Evolutionary conservation across 192 early-diverging fungal species (phyloP), one percentile per base, ranked within the genome.

Genomic region (Gonapodya prolifera): DNA sequence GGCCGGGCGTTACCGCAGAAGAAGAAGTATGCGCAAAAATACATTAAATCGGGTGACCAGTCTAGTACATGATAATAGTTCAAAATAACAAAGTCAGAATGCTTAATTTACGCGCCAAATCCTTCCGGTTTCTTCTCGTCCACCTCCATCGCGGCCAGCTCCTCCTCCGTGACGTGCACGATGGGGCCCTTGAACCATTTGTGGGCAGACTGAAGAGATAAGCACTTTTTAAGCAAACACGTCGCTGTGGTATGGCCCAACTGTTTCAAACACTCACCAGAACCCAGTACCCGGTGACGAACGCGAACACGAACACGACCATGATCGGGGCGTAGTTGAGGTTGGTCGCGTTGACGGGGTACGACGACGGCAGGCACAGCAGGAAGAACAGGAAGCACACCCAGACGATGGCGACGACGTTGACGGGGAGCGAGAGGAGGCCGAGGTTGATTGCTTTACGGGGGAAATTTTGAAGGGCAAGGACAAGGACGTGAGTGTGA

Each of bases 161-260:
- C 45, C 45, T 69, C 45, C 45, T 69, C 45, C 45, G 45, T 16
- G 13, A 69, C 45, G 8, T 69, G 45, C 13, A n/a, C 8, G 45
- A 69, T 69, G 45, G 45, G 45, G 45, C 45, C 83, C 75, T 78
- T 83, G 77, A 84, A 84, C 83, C 83, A 84, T 35, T 80, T 78
- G 73, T 77, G 74, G 16, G 83, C 83, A 30, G 35, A 73, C 2
- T 81, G 28, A 61, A 61, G 45, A n/a, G n/a, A n/a, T n/a, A n/a
- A n/a, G n/a, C 8, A 16, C 45, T 8, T 8, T 61, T 16, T 61
- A 8, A 61, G 45, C 45, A 61, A 23, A n/a, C n/a, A n/a, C n/a
- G n/a, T n/a, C n/a, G n/a, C n/a, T n/a, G n/a, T n/a, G n/a, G n/a
- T n/a, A n/a, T n/a, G n/a, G n/a, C n/a, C n/a, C n/a, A n/a, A n/a